Evolutionary conservation across 768 basidiomycete genomes (phyloP).

Genomic region (Boletus reticulatus): DNA sequence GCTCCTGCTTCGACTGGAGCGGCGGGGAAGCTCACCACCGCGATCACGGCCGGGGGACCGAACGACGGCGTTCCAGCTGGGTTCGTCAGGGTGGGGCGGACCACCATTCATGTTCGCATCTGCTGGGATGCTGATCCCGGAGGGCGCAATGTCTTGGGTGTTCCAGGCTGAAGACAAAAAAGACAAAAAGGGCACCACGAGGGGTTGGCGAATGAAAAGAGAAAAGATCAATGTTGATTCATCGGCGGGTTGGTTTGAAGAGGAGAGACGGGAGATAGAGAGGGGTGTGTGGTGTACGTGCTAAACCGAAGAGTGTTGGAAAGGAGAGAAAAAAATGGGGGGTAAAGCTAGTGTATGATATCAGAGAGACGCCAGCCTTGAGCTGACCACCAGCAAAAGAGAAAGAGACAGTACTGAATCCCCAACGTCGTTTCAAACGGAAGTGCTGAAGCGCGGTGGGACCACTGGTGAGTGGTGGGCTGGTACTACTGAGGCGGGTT

Average conservation of each 20-base stretch:
- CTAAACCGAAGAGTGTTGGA: constrained; percentile 12
- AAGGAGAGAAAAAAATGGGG: constrained; percentile 11
- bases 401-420: constrained; percentile 17
- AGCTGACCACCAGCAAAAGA: constrained; percentile 30
- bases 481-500: constrained; percentile 32
- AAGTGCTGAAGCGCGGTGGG: constrained; percentile 31
- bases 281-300: constrained; percentile 11
- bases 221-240: constrained; percentile 43
- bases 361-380: constrained; percentile 32
- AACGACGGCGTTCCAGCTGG: constrained; percentile 47
- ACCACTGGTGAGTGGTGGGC: constrained; percentile 27
- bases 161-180: constrained; percentile 66
- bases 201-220: constrained; percentile 30
- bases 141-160: constrained; percentile 76
- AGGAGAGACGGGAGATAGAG: constrained; percentile 14
- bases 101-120: constrained; percentile 46
- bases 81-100: constrained; percentile 50
- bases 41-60: constrained; percentile 41
- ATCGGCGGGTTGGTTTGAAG: constrained; percentile 27
- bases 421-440: constrained; percentile 28
- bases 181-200: constrained; percentile 3
- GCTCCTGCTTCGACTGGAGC: constrained; percentile 79
- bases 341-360: constrained; percentile 8
- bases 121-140: constrained; percentile 72
- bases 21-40: constrained; percentile 52